A percentile compares a stretch with the other conserved stretches of the same genome.
phyloP scores from a whole-genome alignment of 2,329 filamentous ascomycete species.

The Ambrosiella xylebori region DNA sequence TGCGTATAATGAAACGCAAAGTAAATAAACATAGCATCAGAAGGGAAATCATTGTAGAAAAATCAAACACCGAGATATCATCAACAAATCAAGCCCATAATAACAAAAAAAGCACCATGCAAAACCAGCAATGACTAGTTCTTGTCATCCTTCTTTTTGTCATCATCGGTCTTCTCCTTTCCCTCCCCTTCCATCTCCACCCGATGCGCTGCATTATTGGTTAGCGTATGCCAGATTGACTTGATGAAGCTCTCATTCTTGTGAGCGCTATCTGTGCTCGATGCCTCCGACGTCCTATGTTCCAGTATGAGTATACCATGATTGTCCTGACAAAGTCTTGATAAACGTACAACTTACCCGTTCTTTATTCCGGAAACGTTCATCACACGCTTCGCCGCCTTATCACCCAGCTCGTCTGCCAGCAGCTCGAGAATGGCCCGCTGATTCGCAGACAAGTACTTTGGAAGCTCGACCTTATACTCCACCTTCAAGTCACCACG shows the following conservation, averaged over 20 bases:
- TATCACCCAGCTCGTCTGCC: constrained; percentile 88
- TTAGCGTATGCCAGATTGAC: constrained; percentile 81
- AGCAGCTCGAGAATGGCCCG: constrained; percentile 87
- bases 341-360: not conserved
- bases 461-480: constrained; percentile 90
- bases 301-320: not conserved
- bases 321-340: not conserved
- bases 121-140: not conserved
- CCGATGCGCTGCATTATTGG: constrained; percentile 49
- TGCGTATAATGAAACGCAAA: constrained; percentile 9
- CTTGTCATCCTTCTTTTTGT: constrained; percentile 16
- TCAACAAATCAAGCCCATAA: not conserved
- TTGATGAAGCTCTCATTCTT: constrained; percentile 83
- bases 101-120: not conserved
- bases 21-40: not conserved
- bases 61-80: not conserved
- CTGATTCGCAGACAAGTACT: constrained; percentile 82
- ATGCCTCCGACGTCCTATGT: not conserved
- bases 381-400: constrained; percentile 83
- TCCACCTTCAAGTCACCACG: constrained; percentile 80
- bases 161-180: constrained; percentile 15
- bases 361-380: constrained; percentile 34
- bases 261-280: constrained; percentile 27
- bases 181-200: constrained; percentile 20
- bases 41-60: not conserved